Evolutionary conservation across 257 asterid genomes (phyloP).

Genomic region (Scutellaria minor): DNA sequence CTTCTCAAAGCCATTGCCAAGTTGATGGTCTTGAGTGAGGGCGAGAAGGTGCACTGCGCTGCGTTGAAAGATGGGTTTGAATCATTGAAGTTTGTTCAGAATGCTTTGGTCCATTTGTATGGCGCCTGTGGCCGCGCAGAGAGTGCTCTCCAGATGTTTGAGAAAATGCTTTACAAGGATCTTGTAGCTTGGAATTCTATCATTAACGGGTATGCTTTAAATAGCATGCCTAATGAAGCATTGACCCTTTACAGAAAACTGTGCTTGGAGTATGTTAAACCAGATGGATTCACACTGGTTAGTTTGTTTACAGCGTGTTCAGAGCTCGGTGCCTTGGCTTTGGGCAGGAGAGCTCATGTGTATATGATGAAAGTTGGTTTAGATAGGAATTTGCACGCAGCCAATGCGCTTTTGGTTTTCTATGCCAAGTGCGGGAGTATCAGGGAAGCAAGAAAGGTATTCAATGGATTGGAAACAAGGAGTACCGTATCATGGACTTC

Average conservation of each 20-base stretch:
- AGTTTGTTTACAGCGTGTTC: conserved; percentile 82
- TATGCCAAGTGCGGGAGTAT: conserved; percentile 80
- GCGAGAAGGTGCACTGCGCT: conserved; percentile 70
- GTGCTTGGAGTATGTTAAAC: conserved; percentile 55
- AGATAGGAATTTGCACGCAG: conserved; percentile 65
- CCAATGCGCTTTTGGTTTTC: conserved; percentile 66
- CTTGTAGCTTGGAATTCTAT: conserved; percentile 85
- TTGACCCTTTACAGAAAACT: conserved; percentile 55
- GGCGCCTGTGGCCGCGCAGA: conserved; percentile 68
- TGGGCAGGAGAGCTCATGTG: conserved; percentile 72
- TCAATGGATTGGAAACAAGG: conserved; percentile 59
- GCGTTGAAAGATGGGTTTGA: conserved; percentile 68
- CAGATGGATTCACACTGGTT: conserved; percentile 86
- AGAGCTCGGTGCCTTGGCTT: conserved; percentile 75
- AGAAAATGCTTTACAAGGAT: conserved; percentile 58
- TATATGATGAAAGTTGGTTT: conserved; percentile 69
- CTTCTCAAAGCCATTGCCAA: conserved; percentile 76
- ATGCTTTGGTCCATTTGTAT: conserved; percentile 75
- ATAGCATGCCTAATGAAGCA: conserved; percentile 71
- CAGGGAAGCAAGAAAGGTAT: conserved; percentile 61
- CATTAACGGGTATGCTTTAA: conserved; percentile 66
- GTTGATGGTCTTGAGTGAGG: conserved; percentile 55
- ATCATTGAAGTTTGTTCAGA: conserved; percentile 74
- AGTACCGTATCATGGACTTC: conserved; percentile 82
- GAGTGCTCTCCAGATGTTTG: conserved; percentile 67